Evolutionary conservation across 2,329 filamentous ascomycete genomes (phyloP), one percentile per base, ranked within the genome.

Genomic region (Aspergillus sp.): DNA sequence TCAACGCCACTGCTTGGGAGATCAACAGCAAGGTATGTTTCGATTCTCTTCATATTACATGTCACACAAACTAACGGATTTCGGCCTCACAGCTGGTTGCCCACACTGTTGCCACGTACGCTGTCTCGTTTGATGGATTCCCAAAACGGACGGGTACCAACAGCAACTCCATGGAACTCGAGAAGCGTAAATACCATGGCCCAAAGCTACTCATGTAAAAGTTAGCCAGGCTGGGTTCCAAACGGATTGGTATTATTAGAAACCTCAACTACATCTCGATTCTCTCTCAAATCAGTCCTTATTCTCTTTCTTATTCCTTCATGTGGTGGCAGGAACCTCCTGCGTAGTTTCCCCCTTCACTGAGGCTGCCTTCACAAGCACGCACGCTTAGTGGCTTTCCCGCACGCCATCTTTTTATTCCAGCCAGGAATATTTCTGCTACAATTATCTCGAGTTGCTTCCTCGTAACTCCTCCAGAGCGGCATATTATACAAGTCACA

Each of bases 71-170:
- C 8, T 26, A 17, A 34, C 11, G n/a, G 9, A 54, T 7, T 6
- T 30, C 15, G n/a, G n/a, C 22, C 48, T 39, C 39, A 34, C 30
- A 68, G 66, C 63, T 62, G 18, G 87, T 92, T 63, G 88, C 89
- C 3, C 86, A 89, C 72, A 86, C 86, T 1, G 84, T 90, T n/a
- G 89, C 87, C 1, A 87, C 85, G 0, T 91, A 85, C 65, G 88
- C 87, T 11, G 69, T 76, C 3, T 88, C 85, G 0, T 86, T 90
- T 62, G 78, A 88, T 4, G 84, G 81, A 9, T 88, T 90, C 73
- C 87, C 87, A 0, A 71, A 85, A 72, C 78, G 85, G 39, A 67
- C 63, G 24, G 59, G 57, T 4, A 51, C 59, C 26, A 41, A 53
- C n/a, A 49, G 32, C 43, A 48, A 43, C 20, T 55, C 39, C 4